These are phyloP conservation scores for Didymosphaeria variabile DNA, from an alignment of 2,329 filamentous ascomycete species.

Conservation along the genomic window DNA sequence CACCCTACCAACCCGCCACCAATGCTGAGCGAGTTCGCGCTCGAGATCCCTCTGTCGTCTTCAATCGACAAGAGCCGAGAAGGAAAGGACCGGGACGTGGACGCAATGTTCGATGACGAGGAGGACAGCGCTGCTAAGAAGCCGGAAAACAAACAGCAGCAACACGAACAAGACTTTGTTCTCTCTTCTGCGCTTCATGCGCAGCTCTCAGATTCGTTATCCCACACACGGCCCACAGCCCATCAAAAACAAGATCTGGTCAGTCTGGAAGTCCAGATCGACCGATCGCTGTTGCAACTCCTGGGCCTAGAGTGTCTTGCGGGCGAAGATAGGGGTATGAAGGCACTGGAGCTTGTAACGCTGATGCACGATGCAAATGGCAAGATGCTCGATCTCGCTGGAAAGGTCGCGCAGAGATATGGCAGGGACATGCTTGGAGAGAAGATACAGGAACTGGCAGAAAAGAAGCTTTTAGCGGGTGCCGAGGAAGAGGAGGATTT, in stretches of 20 bases:
- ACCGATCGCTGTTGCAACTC: slow-evolving; percentile 89
- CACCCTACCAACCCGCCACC: slow-evolving; percentile 84
- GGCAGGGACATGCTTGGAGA: slow-evolving; percentile 80
- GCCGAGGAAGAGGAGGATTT: slow-evolving; percentile 61
- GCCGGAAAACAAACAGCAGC: slow-evolving; percentile 61
- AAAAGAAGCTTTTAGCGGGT: slow-evolving; percentile 70
- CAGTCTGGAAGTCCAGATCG: slow-evolving; percentile 80
- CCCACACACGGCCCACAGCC: slow-evolving; percentile 70
- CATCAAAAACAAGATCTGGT: slow-evolving; percentile 73
- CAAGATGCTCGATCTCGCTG: slow-evolving; percentile 89
- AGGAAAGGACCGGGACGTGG: slow-evolving; percentile 43
- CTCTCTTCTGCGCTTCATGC: slow-evolving; percentile 75
- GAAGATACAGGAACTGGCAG: slow-evolving; percentile 88
- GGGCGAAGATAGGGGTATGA: slow-evolving; percentile 93
- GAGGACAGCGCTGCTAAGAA: slow-evolving; percentile 21
- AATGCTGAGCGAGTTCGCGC: slow-evolving; percentile 91
- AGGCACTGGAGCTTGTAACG: slow-evolving; percentile 87
- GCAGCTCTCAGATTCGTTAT: slow-evolving; percentile 78
- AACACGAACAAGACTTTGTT: slow-evolving; percentile 83
- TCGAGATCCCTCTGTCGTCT: slow-evolving; percentile 80
- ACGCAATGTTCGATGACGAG: slow-evolving; percentile 47
- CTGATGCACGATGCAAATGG: slow-evolving; percentile 86
- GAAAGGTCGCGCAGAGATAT: slow-evolving; percentile 88
- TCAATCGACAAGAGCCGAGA: slow-evolving; percentile 47
- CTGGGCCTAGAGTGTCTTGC: slow-evolving; percentile 90